Evolutionary conservation across 2,329 filamentous ascomycete genomes (phyloP).

Genomic region (Fusarium pseudonygamai): DNA sequence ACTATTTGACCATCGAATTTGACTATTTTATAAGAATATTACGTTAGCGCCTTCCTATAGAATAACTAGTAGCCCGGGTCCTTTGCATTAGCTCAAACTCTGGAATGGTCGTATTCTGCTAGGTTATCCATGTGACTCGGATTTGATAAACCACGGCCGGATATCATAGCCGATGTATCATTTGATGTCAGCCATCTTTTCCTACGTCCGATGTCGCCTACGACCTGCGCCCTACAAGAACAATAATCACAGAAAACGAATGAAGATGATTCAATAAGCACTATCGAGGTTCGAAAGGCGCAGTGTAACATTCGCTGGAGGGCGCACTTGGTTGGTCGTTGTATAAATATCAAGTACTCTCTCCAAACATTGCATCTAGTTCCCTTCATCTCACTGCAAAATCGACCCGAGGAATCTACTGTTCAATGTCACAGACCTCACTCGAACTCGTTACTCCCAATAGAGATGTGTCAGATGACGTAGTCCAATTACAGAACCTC

Average conservation of each 20-base stretch:
- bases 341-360: background rate
- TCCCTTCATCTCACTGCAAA: background rate
- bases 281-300: background rate
- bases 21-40: conserved; percentile 1
- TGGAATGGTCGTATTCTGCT: background rate
- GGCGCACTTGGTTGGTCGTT: background rate
- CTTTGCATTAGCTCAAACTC: conserved; percentile 5
- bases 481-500: background rate
- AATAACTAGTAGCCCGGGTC: background rate
- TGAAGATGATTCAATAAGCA: background rate
- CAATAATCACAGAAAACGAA: background rate
- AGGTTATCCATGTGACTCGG: background rate
- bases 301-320: background rate
- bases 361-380: background rate
- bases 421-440: conserved; percentile 9
- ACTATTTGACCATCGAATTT: conserved; percentile 11
- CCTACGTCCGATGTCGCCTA: conserved; percentile 10
- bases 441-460: background rate
- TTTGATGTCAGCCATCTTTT: background rate
- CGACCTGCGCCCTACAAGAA: conserved; percentile 10
- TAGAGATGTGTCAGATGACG: background rate
- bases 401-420: rapidly evolving
- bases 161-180: background rate
- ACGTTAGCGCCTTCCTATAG: background rate
- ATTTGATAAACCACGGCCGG: background rate